Evolutionary conservation across 2,329 filamentous ascomycete genomes (phyloP).

Genomic region (Diaporthe aspalathi): DNA sequence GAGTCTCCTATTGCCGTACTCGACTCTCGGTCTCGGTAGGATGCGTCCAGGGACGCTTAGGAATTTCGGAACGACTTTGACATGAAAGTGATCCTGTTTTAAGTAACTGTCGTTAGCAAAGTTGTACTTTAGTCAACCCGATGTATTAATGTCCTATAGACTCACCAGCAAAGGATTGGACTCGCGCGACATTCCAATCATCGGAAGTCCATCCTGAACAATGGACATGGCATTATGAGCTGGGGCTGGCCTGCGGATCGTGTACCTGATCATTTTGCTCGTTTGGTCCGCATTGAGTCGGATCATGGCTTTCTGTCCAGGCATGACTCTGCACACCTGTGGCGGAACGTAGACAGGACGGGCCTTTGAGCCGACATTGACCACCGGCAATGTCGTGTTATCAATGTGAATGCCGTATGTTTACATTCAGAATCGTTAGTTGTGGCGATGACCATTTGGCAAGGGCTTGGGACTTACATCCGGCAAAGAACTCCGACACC

Average conservation of each 20-base stretch:
- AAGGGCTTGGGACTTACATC: conserved; percentile 48
- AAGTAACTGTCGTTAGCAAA: conserved; percentile 29
- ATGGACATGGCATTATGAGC: conserved; percentile 67
- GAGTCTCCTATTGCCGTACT: conserved; percentile 55
- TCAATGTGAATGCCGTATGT: conserved; percentile 51
- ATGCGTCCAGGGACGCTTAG: conserved; percentile 73
- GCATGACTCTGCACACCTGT: conserved; percentile 65
- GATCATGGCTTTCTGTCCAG: conserved; percentile 61
- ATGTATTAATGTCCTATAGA: not conserved
- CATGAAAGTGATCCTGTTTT: conserved; percentile 60
- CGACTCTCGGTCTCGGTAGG: conserved; percentile 62
- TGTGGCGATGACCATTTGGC: not conserved
- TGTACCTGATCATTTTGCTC: conserved; percentile 68
- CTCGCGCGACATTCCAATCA: conserved; percentile 58
- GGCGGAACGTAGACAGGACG: conserved; percentile 68
- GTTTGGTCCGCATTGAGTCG: conserved; percentile 66
- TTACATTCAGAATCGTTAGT: conserved; percentile 37
- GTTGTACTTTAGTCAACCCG: no score
- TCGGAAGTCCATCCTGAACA: conserved; percentile 56
- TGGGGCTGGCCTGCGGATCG: conserved; percentile 66
- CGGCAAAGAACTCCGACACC: conserved; percentile 62
- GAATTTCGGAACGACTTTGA: conserved; percentile 60
- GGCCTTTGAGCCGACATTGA: conserved; percentile 67
- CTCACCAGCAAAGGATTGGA: conserved; percentile 53
- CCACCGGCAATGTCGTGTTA: conserved; percentile 57